Evolutionary conservation across 345 rosid genomes (phyloP).

Genomic region (Gossypioides kirkii): DNA sequence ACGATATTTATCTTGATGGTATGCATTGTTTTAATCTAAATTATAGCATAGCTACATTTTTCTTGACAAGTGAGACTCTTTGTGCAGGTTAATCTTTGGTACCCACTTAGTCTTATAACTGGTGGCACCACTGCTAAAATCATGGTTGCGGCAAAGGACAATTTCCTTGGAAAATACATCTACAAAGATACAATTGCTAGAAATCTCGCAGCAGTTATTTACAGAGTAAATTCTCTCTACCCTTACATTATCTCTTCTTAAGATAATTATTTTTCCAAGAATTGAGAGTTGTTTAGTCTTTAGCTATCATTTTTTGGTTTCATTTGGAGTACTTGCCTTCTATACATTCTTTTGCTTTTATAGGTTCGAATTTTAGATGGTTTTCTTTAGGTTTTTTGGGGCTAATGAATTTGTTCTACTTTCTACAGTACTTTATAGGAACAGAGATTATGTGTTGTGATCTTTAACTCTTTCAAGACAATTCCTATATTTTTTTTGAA

Average conservation of each 20-base stretch:
- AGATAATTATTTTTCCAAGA: neutral
- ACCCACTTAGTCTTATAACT: constrained; percentile 69
- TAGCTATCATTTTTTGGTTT: neutral
- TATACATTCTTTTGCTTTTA: neutral
- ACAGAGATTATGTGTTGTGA: neutral
- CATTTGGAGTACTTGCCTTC: neutral
- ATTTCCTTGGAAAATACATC: constrained; percentile 82
- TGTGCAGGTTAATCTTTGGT: constrained; percentile 84
- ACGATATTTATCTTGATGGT: neutral
- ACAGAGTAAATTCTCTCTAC: constrained; percentile 41
- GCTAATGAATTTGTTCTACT: neutral
- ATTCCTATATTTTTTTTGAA: neutral
- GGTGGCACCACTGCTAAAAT: constrained; percentile 97
- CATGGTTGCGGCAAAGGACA: constrained; percentile 95
- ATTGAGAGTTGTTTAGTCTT: neutral
- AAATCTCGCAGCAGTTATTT: constrained; percentile 88
- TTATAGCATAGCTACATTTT: neutral
- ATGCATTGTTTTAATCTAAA: neutral
- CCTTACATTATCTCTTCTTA: neutral
- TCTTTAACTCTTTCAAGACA: neutral
- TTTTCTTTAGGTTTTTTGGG: neutral
- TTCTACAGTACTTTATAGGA: neutral
- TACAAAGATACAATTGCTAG: constrained; percentile 87
- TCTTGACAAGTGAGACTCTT: neutral
- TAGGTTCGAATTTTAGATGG: neutral